Evolutionary conservation across 164 flowering plant species (phyloP).

Genomic region (Santalum album): DNA sequence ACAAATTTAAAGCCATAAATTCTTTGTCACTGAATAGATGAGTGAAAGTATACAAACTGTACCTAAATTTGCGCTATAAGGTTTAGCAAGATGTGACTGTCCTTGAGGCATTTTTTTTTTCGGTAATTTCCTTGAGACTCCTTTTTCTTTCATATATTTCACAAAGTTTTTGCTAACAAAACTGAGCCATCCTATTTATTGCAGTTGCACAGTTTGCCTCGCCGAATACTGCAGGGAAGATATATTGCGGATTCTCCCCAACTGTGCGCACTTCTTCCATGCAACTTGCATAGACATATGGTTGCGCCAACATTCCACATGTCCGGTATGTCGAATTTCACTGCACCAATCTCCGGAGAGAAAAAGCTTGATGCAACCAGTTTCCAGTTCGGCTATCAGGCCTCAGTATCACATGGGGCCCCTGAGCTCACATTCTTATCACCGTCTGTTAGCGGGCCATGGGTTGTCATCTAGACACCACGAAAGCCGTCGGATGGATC

Average conservation of each 20-base stretch:
- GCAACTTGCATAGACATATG: slow-evolving; percentile 81
- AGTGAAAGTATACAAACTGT: no score
- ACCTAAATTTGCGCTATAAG: no score
- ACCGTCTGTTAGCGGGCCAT: slow-evolving; percentile 28
- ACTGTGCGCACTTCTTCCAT: slow-evolving; percentile 86
- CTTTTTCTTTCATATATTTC: no score
- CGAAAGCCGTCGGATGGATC: slow-evolving; percentile 30
- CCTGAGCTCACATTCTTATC: slow-evolving; percentile 25
- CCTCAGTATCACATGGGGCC: slow-evolving; percentile 30
- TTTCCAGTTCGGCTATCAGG: slow-evolving; percentile 63
- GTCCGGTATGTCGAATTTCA: slow-evolving; percentile 86
- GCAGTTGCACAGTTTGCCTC: slow-evolving; percentile 91
- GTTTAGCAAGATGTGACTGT: no score
- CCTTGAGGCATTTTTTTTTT: no score
- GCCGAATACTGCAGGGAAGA: slow-evolving; percentile 69
- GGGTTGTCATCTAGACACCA: slow-evolving; percentile 26
- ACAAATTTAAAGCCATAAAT: no score
- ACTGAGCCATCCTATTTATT: background rate
- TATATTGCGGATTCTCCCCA: slow-evolving; percentile 69
- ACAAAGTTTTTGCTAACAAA: no score
- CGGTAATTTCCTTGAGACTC: no score
- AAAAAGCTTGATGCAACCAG: slow-evolving; percentile 63
- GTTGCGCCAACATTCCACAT: slow-evolving; percentile 86
- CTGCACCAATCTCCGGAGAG: slow-evolving; percentile 58
- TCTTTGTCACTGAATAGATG: no score